Conservation (phyloP, 2,329 filamentous ascomycete species). For the Hypoxylon sp. region DNA sequence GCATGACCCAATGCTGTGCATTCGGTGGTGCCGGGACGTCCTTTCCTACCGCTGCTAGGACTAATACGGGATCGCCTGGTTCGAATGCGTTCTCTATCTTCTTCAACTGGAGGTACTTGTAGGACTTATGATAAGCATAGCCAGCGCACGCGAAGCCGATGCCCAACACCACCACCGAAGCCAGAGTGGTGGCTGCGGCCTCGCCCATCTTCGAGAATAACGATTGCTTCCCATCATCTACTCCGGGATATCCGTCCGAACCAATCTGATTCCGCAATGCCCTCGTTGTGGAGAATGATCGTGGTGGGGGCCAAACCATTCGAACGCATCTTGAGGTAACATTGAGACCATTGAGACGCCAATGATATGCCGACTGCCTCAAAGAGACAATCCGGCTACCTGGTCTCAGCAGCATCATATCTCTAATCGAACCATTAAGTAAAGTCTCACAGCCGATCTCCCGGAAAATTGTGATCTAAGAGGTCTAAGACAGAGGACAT, state of each 20-base stretch:
- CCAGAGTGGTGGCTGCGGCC: constrained; percentile 80
- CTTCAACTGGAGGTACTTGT: constrained; percentile 90
- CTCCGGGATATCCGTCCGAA: constrained; percentile 10
- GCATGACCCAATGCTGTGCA: constrained; percentile 81
- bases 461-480: constrained; percentile 25
- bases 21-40: constrained; percentile 64
- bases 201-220: constrained; percentile 77
- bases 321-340: constrained; percentile 33
- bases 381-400: constrained; percentile 32
- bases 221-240: constrained; percentile 48
- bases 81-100: constrained; percentile 96
- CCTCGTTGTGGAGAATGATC: constrained; percentile 39
- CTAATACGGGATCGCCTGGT: constrained; percentile 90
- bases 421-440: constrained; percentile 22
- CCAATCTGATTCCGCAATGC: constrained; percentile 27
- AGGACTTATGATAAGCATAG: constrained; percentile 84
- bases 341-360: constrained; percentile 38
- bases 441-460: constrained; percentile 18
- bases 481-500: constrained; percentile 7
- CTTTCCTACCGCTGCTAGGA: constrained; percentile 78
- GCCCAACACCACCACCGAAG: constrained; percentile 80
- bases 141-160: constrained; percentile 75
- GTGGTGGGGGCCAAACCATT: constrained; percentile 39
- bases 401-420: constrained; percentile 33
- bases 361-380: constrained; percentile 28